Conservation (phyloP, 2,329 filamentous ascomycete genomes). For the Neopestalotiopsis sp. region DNA sequence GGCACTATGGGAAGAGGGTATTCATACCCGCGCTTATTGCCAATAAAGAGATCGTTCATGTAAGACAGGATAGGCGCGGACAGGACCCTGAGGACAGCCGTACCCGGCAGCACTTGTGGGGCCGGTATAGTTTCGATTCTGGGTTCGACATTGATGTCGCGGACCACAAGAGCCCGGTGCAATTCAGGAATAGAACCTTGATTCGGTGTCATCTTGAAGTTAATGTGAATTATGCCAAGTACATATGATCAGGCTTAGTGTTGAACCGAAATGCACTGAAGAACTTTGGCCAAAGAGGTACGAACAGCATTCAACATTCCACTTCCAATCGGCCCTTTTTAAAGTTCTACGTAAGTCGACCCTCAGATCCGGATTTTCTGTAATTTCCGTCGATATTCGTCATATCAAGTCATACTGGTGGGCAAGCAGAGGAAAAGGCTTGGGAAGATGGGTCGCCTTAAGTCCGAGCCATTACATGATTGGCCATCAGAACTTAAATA, state of each 20-base stretch:
- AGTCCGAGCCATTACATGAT: neutral
- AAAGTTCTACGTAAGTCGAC: neutral
- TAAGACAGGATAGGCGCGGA: constrained; percentile 14
- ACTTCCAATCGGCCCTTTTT: neutral
- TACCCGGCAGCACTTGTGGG: constrained; percentile 4
- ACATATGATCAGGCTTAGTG: too few species aligned
- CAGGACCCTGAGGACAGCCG: neutral
- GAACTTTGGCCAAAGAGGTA: neutral
- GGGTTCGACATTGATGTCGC: constrained; percentile 2
- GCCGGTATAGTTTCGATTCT: neutral
- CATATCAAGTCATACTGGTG: neutral
- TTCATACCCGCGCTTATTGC: constrained; percentile 22
- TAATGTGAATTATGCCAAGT: neutral
- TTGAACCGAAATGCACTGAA: too few species aligned
- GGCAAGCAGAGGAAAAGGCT: neutral
- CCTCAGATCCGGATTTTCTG: neutral
- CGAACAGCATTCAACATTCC: neutral
- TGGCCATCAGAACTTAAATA: neutral
- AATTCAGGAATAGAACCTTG: neutral
- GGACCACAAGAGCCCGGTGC: constrained; percentile 6
- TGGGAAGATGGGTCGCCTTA: neutral
- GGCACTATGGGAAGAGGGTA: constrained; percentile 20
- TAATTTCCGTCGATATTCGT: neutral
- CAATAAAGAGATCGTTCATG: constrained; percentile 20
- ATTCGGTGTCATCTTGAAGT: neutral